Conservation (phyloP, 2,329 filamentous ascomycete species). For the Simplicillium aogashimaense region DNA sequence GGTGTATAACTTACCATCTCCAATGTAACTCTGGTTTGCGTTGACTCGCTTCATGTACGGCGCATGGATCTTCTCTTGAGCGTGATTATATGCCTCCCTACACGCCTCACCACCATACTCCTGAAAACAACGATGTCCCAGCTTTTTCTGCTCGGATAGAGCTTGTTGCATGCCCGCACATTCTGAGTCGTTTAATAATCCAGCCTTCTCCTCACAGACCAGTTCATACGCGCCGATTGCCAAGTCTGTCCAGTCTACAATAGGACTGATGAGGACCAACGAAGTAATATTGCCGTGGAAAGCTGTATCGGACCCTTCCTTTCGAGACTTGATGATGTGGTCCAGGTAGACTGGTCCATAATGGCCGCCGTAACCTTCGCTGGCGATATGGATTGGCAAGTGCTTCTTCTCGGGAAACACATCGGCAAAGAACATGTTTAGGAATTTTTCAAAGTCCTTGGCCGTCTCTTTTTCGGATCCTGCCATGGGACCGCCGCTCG, state of each 20-base stretch:
- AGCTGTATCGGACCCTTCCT: neutral
- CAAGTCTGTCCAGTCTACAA: neutral
- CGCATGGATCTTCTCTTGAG: neutral
- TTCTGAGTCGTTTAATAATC: neutral
- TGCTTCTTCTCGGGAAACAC: neutral
- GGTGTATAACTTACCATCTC: conserved; percentile 1
- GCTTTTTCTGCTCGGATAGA: conserved; percentile 1
- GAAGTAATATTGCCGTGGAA: neutral
- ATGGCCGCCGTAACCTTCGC: neutral
- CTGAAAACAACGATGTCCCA: neutral
- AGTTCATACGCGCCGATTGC: neutral
- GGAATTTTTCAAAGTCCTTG: neutral
- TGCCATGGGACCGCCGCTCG: no score
- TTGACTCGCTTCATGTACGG: neutral
- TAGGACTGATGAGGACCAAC: neutral
- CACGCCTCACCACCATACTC: conserved; percentile 1
- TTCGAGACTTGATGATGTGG: neutral
- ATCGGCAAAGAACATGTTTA: neutral
- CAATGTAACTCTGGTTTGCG: neutral
- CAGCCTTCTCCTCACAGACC: neutral
- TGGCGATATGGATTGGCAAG: neutral
- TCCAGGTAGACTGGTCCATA: neutral
- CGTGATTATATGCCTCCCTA: neutral
- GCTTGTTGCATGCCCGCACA: neutral
- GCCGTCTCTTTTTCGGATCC: neutral